Evolutionary conservation across 2,329 filamentous ascomycete species (phyloP).

Genomic region (Apiospora sp.): DNA sequence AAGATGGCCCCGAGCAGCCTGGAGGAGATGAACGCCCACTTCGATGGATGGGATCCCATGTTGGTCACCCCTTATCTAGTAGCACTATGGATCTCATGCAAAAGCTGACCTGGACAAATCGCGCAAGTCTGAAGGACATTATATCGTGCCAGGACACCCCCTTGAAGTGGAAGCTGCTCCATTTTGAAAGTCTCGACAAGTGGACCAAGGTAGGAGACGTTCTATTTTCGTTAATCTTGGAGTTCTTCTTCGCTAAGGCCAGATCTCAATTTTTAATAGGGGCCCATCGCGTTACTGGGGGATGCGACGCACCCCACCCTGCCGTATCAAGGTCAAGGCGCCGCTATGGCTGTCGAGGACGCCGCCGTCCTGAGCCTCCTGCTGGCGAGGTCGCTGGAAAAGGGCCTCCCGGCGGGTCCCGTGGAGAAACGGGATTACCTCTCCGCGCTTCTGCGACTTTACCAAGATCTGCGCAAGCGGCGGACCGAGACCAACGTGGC

Average conservation of each 20-base stretch:
- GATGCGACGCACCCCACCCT: slow-evolving; percentile 31
- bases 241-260: not conserved
- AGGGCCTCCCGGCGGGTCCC: not conserved
- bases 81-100: not conserved
- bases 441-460: not conserved
- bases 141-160: not conserved
- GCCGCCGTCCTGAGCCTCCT: slow-evolving; percentile 35
- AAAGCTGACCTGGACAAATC: not conserved
- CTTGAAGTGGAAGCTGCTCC: slow-evolving; percentile 24
- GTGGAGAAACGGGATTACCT: not conserved
- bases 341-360: slow-evolving; percentile 38
- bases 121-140: slow-evolving; percentile 12
- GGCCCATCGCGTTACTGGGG: not conserved
- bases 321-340: slow-evolving; percentile 39
- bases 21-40: slow-evolving; percentile 21
- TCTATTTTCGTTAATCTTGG: not conserved
- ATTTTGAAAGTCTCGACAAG: slow-evolving; percentile 11
- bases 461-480: slow-evolving; percentile 18
- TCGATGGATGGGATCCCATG: slow-evolving; percentile 23
- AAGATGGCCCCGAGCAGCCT: not conserved
- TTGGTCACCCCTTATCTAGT: not conserved
- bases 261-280: not conserved
- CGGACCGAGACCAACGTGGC: slow-evolving; percentile 14
- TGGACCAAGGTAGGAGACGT: not conserved
- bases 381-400: slow-evolving; percentile 35